These are phyloP conservation scores for Dactylonectria macrodidyma DNA, from an alignment of 2,329 filamentous ascomycete genomes.

Conservation along the genomic window DNA sequence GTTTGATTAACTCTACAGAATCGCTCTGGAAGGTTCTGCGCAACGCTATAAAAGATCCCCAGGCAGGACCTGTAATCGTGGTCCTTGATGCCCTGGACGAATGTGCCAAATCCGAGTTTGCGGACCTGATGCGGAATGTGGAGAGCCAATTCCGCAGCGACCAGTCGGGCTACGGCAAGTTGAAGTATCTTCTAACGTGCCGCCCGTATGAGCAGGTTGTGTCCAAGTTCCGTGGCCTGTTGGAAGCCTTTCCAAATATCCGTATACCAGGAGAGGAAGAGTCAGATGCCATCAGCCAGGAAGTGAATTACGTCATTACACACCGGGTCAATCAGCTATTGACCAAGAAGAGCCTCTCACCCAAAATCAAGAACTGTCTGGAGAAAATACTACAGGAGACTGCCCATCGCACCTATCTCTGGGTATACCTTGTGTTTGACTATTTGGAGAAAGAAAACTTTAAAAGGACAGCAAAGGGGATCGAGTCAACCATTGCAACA, in stretches of 20 bases:
- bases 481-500: conserved; percentile 36
- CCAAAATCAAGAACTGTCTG: conserved; percentile 35
- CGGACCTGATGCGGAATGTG: conserved; percentile 34
- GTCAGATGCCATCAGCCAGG: conserved; percentile 52
- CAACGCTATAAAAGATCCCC: conserved; percentile 39
- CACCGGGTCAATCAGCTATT: conserved; percentile 42
- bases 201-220: conserved; percentile 50
- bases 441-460: conserved; percentile 43
- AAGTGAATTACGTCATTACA: conserved; percentile 55
- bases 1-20: conserved; percentile 31
- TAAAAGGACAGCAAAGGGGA: conserved; percentile 38
- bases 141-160: conserved; percentile 11
- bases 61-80: conserved; percentile 44
- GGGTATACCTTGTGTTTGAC: conserved; percentile 55
- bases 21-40: conserved; percentile 54
- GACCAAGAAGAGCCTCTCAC: conserved; percentile 23
- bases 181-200: conserved; percentile 44
- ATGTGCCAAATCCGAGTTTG: conserved; percentile 44
- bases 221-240: conserved; percentile 41
- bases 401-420: conserved; percentile 56
- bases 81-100: conserved; percentile 60
- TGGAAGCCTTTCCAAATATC: conserved; percentile 46
- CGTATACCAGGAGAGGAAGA: conserved; percentile 55
- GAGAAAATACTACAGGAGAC: conserved; percentile 15
- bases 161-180: conserved; percentile 10